Conservation (phyloP, 1,139 yeast genomes). For the Zygotorulaspora mrakii region DNA sequence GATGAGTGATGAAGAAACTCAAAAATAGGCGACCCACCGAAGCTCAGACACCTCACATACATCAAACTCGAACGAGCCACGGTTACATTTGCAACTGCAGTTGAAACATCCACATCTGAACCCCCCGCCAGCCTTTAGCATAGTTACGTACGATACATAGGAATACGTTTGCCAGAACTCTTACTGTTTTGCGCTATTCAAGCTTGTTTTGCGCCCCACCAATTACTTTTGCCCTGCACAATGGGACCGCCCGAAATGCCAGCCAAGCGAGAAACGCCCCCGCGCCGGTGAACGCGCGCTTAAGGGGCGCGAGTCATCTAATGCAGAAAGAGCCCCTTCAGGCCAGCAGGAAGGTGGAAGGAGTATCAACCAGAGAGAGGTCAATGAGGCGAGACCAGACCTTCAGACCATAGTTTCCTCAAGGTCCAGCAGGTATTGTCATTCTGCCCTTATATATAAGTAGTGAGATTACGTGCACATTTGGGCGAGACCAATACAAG, state of each 20-base stretch:
- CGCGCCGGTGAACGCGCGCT: neutral
- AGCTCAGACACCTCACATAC: no score
- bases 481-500: no score
- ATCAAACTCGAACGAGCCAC: no score
- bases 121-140: neutral
- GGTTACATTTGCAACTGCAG: neutral
- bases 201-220: slow-evolving; percentile 1
- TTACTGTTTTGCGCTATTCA: no score
- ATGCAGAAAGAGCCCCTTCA: slow-evolving; percentile 4
- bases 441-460: no score
- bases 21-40: slow-evolving; percentile 2
- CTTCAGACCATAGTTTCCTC: neutral
- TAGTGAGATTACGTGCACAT: no score
- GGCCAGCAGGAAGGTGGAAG: neutral
- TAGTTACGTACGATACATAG: slow-evolving; percentile 1
- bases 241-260: neutral
- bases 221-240: neutral
- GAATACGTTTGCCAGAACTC: neutral
- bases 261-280: slow-evolving; percentile 1
- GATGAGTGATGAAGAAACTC: slow-evolving; percentile 11
- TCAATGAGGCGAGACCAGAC: neutral
- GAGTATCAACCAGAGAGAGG: neutral
- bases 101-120: neutral
- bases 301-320: slow-evolving; percentile 1
- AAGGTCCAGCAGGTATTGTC: no score